phyloP scores from a whole-genome alignment of 306 rosid genomes.

The Lablab purpureus region DNA sequence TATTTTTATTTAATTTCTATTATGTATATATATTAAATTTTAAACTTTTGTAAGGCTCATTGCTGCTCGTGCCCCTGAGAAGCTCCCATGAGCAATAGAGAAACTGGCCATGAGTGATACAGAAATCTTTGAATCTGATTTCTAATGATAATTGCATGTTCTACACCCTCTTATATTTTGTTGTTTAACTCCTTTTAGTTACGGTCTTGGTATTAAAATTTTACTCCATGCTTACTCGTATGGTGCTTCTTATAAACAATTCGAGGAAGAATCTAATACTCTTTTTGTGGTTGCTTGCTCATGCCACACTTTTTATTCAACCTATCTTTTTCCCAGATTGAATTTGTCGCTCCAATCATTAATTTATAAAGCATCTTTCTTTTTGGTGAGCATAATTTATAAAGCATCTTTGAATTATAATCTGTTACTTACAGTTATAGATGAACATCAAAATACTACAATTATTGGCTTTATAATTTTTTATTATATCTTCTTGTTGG shows the following conservation, averaged over 20 bases:
- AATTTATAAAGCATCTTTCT: slow-evolving; percentile 25
- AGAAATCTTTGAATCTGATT: slow-evolving; percentile 14
- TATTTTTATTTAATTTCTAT: no score
- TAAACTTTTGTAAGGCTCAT: no score
- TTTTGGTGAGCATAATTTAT: neutral
- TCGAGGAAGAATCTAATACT: slow-evolving; percentile 41
- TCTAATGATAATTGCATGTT: slow-evolving; percentile 21
- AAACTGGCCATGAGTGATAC: slow-evolving; percentile 13
- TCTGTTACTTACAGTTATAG: neutral
- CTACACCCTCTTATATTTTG: slow-evolving; percentile 6
- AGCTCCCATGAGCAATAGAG: no score
- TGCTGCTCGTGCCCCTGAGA: no score
- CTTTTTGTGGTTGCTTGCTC: slow-evolving; percentile 35
- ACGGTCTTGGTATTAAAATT: neutral
- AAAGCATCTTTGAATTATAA: slow-evolving; percentile 37
- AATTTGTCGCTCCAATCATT: slow-evolving; percentile 37
- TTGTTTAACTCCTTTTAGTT: slow-evolving; percentile 2
- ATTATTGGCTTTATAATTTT: slow-evolving; percentile 31
- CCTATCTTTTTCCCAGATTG: slow-evolving; percentile 19
- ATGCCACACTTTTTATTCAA: slow-evolving; percentile 27
- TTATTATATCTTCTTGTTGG: slow-evolving; percentile 11
- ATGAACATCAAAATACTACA: slow-evolving; percentile 26
- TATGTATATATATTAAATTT: no score
- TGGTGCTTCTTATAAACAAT: slow-evolving; percentile 27
- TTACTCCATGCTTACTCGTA: slow-evolving; percentile 10